Conservation (phyloP, 306 rosid genomes). For the Cucurbita argyrosperma region DNA sequence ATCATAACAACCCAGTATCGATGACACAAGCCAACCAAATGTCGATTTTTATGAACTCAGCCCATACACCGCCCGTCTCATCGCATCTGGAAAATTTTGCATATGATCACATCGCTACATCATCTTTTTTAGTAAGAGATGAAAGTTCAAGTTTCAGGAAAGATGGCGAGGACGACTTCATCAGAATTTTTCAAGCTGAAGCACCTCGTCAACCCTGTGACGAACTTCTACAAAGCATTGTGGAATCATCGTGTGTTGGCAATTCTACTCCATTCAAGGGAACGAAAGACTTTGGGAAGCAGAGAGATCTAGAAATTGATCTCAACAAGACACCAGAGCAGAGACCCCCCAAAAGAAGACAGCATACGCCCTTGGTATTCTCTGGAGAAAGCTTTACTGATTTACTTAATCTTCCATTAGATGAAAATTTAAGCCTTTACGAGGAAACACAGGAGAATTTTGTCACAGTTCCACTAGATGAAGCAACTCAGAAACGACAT, state of each 20-base stretch:
- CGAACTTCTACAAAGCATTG: constrained; percentile 48
- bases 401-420: constrained; percentile 15
- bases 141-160: constrained; percentile 38
- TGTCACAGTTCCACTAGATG: constrained; percentile 20
- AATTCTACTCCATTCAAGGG: constrained; percentile 22
- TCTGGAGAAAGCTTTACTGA: constrained; percentile 31
- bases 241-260: constrained; percentile 46
- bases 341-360: constrained; percentile 52
- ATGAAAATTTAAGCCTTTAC: constrained; percentile 32
- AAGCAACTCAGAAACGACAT: constrained; percentile 23
- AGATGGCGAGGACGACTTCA: constrained; percentile 16
- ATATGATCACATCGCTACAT: constrained; percentile 10
- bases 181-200: constrained; percentile 20
- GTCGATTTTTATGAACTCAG: constrained; percentile 17
- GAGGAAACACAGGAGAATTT: constrained; percentile 25
- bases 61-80: constrained; percentile 22
- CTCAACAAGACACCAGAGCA: constrained; percentile 61
- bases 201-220: constrained; percentile 24
- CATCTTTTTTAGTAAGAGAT: constrained; percentile 4
- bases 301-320: constrained; percentile 30
- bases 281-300: constrained; percentile 18
- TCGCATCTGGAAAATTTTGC: constrained; percentile 19
- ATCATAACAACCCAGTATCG: constrained; percentile 28
- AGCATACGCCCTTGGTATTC: constrained; percentile 74
- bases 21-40: constrained; percentile 19